Percentiles rank a stretch among this genome's conserved stretches.
These are phyloP conservation scores for Teratosphaeria gauchensis DNA, from an alignment of 2,329 filamentous ascomycete genomes.

Conservation along the genomic window DNA sequence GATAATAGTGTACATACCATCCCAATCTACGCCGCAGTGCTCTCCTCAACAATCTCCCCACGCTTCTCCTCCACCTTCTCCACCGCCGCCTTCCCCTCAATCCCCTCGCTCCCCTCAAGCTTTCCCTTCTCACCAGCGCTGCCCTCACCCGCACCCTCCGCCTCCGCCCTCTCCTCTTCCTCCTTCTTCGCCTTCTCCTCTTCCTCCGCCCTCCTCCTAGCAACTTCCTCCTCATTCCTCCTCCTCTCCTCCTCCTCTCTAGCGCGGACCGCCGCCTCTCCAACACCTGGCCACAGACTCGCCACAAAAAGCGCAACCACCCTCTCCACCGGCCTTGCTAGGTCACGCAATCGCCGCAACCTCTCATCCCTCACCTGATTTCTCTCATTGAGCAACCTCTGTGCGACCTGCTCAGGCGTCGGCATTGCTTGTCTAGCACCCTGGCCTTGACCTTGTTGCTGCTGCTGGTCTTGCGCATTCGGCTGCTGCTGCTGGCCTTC, in stretches of 20 bases:
- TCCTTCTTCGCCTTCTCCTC: conserved; percentile 12
- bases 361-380: conserved; percentile 12
- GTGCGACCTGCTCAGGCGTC: conserved; percentile 34
- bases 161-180: conserved; percentile 12
- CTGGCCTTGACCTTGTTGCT: background rate
- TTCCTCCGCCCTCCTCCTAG: conserved; percentile 17
- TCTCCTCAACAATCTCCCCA: background rate
- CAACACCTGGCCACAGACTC: conserved; percentile 52
- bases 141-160: conserved; percentile 4
- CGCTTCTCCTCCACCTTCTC: background rate
- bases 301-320: conserved; percentile 53
- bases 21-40: background rate
- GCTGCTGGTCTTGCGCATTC: background rate
- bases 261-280: conserved; percentile 50
- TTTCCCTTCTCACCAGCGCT: background rate
- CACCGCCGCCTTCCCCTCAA: background rate
- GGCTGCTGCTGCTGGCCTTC: background rate
- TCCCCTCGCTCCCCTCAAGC: background rate
- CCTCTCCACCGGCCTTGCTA: conserved; percentile 42
- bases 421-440: conserved; percentile 13
- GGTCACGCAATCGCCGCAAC: conserved; percentile 16
- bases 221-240: conserved; percentile 18
- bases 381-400: conserved; percentile 27
- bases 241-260: conserved; percentile 33
- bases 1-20: background rate